Conservation (phyloP, 768 basidiomycete species). For the Leucosporidium scottii region DNA sequence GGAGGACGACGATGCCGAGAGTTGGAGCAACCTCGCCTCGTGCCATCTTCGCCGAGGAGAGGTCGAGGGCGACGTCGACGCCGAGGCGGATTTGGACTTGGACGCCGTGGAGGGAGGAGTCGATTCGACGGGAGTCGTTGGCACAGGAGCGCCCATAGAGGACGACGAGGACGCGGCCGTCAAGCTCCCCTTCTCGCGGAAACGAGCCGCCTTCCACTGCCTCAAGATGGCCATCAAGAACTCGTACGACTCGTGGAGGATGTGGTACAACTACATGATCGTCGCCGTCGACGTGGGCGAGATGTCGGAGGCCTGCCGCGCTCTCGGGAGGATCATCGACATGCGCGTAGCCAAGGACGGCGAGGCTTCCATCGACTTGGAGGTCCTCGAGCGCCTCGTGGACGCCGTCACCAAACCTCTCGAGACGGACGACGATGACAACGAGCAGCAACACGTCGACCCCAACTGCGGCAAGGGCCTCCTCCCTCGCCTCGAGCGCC, state of each 20-base stretch:
- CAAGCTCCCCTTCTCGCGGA: conserved; percentile 51
- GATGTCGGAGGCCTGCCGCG: conserved; percentile 75
- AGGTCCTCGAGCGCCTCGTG: conserved; percentile 82
- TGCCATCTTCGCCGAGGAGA: conserved; percentile 79
- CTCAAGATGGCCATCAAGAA: conserved; percentile 80
- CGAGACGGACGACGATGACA: conserved; percentile 33
- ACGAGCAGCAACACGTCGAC: conserved; percentile 41
- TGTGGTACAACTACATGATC: conserved; percentile 98
- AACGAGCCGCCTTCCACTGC: conserved; percentile 82
- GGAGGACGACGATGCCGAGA: conserved; percentile 94
- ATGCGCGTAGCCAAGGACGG: conserved; percentile 52
- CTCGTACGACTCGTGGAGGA: conserved; percentile 86
- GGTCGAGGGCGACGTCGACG: conserved; percentile 39
- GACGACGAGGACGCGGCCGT: conserved; percentile 24
- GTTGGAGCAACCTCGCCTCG: conserved; percentile 95
- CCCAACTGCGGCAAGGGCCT: conserved; percentile 65
- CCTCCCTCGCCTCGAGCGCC: conserved; percentile 56
- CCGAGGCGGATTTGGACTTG: conserved; percentile 40
- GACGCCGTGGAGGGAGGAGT: conserved; percentile 20
- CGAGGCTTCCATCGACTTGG: conserved; percentile 65
- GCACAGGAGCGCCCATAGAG: not conserved
- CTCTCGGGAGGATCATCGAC: conserved; percentile 72
- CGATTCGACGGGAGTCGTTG: conserved; percentile 15
- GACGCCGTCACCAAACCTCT: conserved; percentile 59
- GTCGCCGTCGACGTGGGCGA: conserved; percentile 90